Conservation (phyloP, 345 rosid species). For the Camelina neglecta region DNA sequence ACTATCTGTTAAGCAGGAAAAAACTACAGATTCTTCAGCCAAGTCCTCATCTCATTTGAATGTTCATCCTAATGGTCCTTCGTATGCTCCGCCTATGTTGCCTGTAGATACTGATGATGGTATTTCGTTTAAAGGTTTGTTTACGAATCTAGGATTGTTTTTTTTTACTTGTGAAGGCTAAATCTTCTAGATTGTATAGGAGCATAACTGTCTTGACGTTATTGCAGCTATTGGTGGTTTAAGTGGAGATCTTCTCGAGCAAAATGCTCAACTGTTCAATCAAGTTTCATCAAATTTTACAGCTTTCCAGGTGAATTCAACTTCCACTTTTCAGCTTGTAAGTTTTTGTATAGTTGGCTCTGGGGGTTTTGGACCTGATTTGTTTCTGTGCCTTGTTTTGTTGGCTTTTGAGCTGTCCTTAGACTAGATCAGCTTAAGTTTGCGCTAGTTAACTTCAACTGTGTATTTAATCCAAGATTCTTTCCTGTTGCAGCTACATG, state of each 20-base stretch:
- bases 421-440: not conserved
- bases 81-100: slow-evolving; percentile 65
- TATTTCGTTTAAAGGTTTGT: slow-evolving; percentile 69
- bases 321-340: slow-evolving; percentile 26
- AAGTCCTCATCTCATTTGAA: slow-evolving; percentile 70
- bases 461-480: not conserved
- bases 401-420: slow-evolving; percentile 20
- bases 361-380: not conserved
- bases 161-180: not conserved
- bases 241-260: slow-evolving; percentile 76
- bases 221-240: slow-evolving; percentile 77
- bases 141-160: not conserved
- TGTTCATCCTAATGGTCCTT: slow-evolving; percentile 67
- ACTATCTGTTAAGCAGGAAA: slow-evolving; percentile 56
- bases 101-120: slow-evolving; percentile 77
- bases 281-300: slow-evolving; percentile 75
- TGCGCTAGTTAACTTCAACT: not conserved
- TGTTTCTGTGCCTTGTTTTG: slow-evolving; percentile 17
- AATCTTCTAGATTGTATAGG: slow-evolving; percentile 16
- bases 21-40: slow-evolving; percentile 63
- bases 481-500: slow-evolving; percentile 59
- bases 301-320: slow-evolving; percentile 64
- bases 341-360: slow-evolving; percentile 6
- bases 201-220: not conserved
- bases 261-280: slow-evolving; percentile 72